A percentile compares a stretch with the other conserved stretches of the same genome.
phyloP scores from a whole-genome alignment of 2,329 filamentous ascomycete species.

The Aspergillus luchuensis region DNA sequence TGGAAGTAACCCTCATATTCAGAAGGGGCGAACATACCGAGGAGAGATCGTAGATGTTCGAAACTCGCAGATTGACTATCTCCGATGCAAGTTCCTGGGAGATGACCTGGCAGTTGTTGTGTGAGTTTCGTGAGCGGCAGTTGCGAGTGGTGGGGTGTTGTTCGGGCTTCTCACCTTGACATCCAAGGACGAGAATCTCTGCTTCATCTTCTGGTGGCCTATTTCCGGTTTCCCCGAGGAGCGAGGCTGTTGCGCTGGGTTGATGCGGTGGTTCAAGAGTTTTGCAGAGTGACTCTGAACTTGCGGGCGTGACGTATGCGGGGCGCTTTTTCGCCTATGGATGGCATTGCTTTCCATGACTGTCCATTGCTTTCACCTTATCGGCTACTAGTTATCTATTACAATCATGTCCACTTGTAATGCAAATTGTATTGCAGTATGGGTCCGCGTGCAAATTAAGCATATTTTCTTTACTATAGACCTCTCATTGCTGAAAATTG shows the following conservation, averaged over 20 bases:
- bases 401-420: neutral
- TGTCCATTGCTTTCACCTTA: constrained; percentile 5
- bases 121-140: constrained; percentile 1
- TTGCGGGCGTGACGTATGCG: constrained; percentile 41
- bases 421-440: neutral
- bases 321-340: constrained; percentile 27
- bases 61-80: constrained; percentile 76
- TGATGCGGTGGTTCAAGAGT: constrained; percentile 16
- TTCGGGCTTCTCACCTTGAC: constrained; percentile 49
- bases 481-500: neutral
- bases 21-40: constrained; percentile 53
- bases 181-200: constrained; percentile 60
- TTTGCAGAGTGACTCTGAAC: constrained; percentile 9
- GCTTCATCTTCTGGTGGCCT: constrained; percentile 52
- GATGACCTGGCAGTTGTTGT: constrained; percentile 68
- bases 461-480: neutral
- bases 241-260: constrained; percentile 12
- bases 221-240: constrained; percentile 14
- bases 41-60: constrained; percentile 95
- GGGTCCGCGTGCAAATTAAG: neutral
- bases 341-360: constrained; percentile 13
- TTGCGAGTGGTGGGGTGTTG: neutral
- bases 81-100: constrained; percentile 83
- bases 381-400: neutral
- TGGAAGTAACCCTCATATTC: neutral